Evolutionary conservation across 371 early-diverging fungal species (phyloP).

Genomic region (Mucor mucedo): DNA sequence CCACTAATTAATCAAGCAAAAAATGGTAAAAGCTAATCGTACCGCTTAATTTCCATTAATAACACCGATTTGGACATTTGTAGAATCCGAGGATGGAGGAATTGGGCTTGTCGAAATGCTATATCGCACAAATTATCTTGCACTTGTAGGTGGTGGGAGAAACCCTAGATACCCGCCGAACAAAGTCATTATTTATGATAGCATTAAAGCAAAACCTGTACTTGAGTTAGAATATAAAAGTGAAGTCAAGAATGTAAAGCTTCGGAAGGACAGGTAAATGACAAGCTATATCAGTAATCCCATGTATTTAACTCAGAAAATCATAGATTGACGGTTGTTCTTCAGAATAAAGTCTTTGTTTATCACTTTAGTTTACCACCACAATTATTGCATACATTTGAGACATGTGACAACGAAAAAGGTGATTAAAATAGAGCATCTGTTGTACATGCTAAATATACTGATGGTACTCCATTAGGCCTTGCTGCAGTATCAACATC

Average conservation of each 20-base stretch:
- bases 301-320: neutral
- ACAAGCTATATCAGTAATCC: neutral
- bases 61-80: neutral
- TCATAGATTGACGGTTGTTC: slow-evolving; percentile 75
- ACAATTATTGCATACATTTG: slow-evolving; percentile 78
- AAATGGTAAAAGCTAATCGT: slow-evolving; percentile 59
- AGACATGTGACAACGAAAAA: slow-evolving; percentile 83
- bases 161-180: slow-evolving; percentile 88
- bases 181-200: slow-evolving; percentile 92
- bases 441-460: neutral
- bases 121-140: slow-evolving; percentile 91
- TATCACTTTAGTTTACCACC: slow-evolving; percentile 79
- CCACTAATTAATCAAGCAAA: slow-evolving; percentile 86
- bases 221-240: slow-evolving; percentile 83
- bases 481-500: slow-evolving; percentile 71
- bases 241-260: slow-evolving; percentile 80
- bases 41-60: neutral
- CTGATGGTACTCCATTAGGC: slow-evolving; percentile 36
- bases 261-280: slow-evolving; percentile 77
- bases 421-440: slow-evolving; percentile 45
- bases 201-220: slow-evolving; percentile 72
- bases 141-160: slow-evolving; percentile 94
- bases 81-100: slow-evolving; percentile 86
- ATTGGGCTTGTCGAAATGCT: slow-evolving; percentile 95
- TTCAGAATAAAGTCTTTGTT: slow-evolving; percentile 83